phyloP scores from a whole-genome alignment of 2,329 filamentous ascomycete species.

The Calonectria honghensis region DNA sequence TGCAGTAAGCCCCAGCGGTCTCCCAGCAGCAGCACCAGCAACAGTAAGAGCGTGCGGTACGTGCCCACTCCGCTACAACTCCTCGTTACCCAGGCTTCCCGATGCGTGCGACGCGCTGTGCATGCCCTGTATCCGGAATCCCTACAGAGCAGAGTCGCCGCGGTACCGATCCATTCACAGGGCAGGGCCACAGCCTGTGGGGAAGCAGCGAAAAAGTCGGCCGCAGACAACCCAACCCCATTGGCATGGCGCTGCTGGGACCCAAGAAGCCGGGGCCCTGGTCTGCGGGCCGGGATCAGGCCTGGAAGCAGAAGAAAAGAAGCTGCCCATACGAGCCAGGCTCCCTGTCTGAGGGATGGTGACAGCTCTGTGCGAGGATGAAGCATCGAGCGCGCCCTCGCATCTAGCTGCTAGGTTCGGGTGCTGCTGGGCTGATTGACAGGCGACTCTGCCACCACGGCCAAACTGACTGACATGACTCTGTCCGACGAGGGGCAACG shows the following conservation, averaged over 20 bases:
- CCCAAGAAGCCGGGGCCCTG: slow-evolving; percentile 16
- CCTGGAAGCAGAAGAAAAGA: slow-evolving; percentile 32
- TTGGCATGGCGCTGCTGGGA: neutral
- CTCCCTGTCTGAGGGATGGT: slow-evolving; percentile 13
- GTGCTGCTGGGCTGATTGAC: slow-evolving; percentile 37
- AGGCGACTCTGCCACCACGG: slow-evolving; percentile 34
- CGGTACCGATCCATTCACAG: slow-evolving; percentile 27
- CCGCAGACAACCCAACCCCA: too few species aligned
- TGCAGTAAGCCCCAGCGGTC: slow-evolving; percentile 29
- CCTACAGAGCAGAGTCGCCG: slow-evolving; percentile 26
- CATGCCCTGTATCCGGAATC: slow-evolving; percentile 20
- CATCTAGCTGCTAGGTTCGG: slow-evolving; percentile 26
- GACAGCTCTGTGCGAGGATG: slow-evolving; percentile 26
- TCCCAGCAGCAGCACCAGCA: neutral
- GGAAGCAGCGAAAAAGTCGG: neutral
- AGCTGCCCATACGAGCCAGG: slow-evolving; percentile 30
- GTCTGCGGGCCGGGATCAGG: slow-evolving; percentile 23
- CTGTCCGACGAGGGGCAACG: slow-evolving; percentile 13
- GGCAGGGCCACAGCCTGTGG: slow-evolving; percentile 12
- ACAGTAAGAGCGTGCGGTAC: slow-evolving; percentile 11
- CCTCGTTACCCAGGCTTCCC: slow-evolving; percentile 25
- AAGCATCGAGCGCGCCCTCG: slow-evolving; percentile 9
- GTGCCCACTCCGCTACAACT: slow-evolving; percentile 28
- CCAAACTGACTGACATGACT: slow-evolving; percentile 35
- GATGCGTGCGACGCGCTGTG: slow-evolving; percentile 19